phyloP scores from a whole-genome alignment of 371 early-diverging fungal species.

The Quaeritorhiza haematococci region DNA sequence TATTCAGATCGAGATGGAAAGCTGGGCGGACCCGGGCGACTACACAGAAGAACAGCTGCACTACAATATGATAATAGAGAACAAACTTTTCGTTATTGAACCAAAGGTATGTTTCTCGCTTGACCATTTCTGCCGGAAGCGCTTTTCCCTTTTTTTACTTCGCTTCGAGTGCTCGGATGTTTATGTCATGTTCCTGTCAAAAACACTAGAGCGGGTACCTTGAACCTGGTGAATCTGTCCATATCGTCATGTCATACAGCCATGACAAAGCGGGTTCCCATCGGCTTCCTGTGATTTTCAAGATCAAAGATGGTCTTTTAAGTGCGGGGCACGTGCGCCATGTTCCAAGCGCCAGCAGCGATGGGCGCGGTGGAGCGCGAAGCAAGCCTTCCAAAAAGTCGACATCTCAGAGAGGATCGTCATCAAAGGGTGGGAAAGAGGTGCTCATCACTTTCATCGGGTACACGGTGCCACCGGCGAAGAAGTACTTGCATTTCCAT shows the following conservation, averaged over 20 bases:
- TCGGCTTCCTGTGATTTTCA: conserved; percentile 38
- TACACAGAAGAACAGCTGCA: conserved; percentile 42
- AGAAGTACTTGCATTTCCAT: conserved; percentile 38
- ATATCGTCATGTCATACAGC: conserved; percentile 32
- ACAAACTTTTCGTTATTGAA: conserved; percentile 28
- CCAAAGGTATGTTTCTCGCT: conserved; percentile 24
- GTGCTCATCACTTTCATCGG: conserved; percentile 32
- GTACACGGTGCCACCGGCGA: conserved; percentile 23
- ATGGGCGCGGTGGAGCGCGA: no score
- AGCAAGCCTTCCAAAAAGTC: no score
- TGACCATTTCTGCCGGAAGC: neutral
- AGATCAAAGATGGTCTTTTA: conserved; percentile 37
- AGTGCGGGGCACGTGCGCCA: no score
- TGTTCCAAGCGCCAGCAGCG: no score
- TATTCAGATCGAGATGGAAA: conserved; percentile 33
- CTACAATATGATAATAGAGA: conserved; percentile 39
- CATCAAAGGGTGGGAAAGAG: no score
- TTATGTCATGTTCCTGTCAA: neutral
- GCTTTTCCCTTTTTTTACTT: neutral
- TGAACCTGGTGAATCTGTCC: conserved; percentile 30
- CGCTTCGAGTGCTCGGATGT: neutral
- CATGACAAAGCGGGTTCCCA: conserved; percentile 39
- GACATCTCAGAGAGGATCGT: no score
- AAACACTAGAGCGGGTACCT: conserved; percentile 24
- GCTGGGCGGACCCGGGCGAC: conserved; percentile 48